phyloP scores from a whole-genome alignment of 1,139 yeast species.

The Scheffersomyces cryptocercus region DNA sequence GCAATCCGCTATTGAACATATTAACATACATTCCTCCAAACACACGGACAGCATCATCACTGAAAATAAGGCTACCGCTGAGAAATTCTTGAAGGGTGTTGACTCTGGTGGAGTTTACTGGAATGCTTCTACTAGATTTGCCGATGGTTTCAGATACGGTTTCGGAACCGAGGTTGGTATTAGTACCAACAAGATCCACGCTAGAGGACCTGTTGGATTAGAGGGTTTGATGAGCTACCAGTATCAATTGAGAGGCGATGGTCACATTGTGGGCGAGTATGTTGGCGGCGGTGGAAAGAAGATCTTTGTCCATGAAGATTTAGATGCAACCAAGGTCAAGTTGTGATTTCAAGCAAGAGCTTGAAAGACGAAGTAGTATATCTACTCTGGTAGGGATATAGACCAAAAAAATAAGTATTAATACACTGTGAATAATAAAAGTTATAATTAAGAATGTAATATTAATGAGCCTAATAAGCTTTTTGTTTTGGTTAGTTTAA shows the following conservation, averaged over 20 bases:
- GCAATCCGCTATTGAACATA: conserved; percentile 75
- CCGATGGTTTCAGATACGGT: conserved; percentile 98
- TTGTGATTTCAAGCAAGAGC: neutral
- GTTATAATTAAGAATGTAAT: too few relatives aligned
- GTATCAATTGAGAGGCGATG: conserved; percentile 86
- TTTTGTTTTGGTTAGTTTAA: too few relatives aligned
- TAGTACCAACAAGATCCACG: conserved; percentile 94
- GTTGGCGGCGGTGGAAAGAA: conserved; percentile 89
- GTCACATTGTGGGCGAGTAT: conserved; percentile 90
- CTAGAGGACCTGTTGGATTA: conserved; percentile 97
- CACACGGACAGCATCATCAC: conserved; percentile 95
- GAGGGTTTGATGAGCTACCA: conserved; percentile 97
- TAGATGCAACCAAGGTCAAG: conserved; percentile 29
- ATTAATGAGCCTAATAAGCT: too few relatives aligned
- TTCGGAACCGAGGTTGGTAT: conserved; percentile 99
- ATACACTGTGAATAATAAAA: too few relatives aligned
- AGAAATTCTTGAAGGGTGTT: conserved; percentile 75
- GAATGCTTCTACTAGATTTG: conserved; percentile 96
- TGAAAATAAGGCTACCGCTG: conserved; percentile 66
- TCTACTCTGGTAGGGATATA: too few relatives aligned
- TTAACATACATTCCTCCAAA: conserved; percentile 88
- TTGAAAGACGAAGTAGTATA: too few relatives aligned
- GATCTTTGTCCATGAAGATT: conserved; percentile 72
- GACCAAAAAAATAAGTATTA: too few relatives aligned
- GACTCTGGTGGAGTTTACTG: conserved; percentile 98